These are phyloP conservation scores for Colletotrichum sp. DNA, from an alignment of 2,329 filamentous ascomycete genomes.

Conservation along the genomic window DNA sequence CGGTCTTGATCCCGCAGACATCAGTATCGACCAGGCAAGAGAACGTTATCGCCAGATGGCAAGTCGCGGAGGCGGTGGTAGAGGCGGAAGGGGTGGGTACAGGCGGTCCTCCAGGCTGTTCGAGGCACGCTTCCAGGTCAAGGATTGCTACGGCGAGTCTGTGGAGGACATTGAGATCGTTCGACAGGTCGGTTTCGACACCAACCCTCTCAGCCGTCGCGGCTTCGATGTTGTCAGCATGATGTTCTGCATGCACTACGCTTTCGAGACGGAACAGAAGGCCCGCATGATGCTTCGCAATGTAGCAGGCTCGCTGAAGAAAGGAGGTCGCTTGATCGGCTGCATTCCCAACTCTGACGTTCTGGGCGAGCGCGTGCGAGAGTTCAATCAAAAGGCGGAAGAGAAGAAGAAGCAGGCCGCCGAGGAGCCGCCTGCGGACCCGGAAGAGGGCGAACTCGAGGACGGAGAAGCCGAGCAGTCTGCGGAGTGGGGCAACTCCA, in stretches of 20 bases:
- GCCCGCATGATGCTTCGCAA: conserved; percentile 92
- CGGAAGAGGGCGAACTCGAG: conserved; percentile 54
- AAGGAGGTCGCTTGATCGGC: conserved; percentile 92
- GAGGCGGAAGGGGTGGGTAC: conserved; percentile 58
- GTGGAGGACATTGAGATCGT: conserved; percentile 84
- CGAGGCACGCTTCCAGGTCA: conserved; percentile 85
- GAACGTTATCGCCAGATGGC: conserved; percentile 81
- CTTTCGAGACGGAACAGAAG: conserved; percentile 91
- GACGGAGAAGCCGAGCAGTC: conserved; percentile 67
- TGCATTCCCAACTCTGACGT: conserved; percentile 97
- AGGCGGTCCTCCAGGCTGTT: conserved; percentile 66
- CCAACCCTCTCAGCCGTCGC: conserved; percentile 72
- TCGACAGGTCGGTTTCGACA: conserved; percentile 85
- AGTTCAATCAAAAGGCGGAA: conserved; percentile 68
- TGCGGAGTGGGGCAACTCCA: conserved; percentile 89
- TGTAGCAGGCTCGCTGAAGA: conserved; percentile 87
- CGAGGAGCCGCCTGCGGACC: conserved; percentile 31
- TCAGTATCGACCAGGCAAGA: conserved; percentile 88
- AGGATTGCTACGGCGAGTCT: conserved; percentile 90
- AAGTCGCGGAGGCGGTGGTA: conserved; percentile 60
- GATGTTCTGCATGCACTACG: conserved; percentile 99
- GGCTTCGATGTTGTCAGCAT: conserved; percentile 97
- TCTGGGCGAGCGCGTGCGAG: conserved; percentile 77
- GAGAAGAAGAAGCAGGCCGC: conserved; percentile 41
- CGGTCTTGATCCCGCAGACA: conserved; percentile 88